Conservation (phyloP, 306 rosid genomes). For the Medicago ruthenica region DNA sequence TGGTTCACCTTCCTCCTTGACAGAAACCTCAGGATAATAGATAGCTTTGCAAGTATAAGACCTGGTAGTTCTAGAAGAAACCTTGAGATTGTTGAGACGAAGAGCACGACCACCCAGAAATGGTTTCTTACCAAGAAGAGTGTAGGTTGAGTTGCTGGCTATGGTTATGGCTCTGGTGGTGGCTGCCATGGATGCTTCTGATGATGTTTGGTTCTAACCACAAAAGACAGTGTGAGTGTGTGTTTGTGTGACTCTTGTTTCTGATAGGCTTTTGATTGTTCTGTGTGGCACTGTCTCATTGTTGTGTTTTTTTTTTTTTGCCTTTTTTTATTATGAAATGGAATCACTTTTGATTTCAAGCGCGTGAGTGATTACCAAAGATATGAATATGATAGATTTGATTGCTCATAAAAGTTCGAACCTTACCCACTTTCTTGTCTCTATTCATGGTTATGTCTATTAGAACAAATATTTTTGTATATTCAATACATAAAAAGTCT, state of each 20-base stretch:
- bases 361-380: background rate
- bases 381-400: too few relatives aligned
- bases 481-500: too few relatives aligned
- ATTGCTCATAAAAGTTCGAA: background rate
- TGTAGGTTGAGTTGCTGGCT: conserved; percentile 56
- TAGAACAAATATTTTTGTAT: too few relatives aligned
- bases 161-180: conserved; percentile 73
- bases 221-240: background rate
- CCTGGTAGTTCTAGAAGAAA: conserved; percentile 43
- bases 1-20: conserved; percentile 80
- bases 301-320: background rate
- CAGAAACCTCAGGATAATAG: conserved; percentile 69
- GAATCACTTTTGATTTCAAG: background rate
- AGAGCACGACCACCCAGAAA: conserved; percentile 35
- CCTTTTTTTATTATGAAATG: background rate
- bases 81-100: conserved; percentile 44
- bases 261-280: conserved; percentile 37
- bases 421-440: background rate
- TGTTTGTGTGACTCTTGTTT: background rate
- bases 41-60: conserved; percentile 71
- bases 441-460: background rate
- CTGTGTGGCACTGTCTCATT: conserved; percentile 28
- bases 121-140: conserved; percentile 51
- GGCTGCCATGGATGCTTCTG: conserved; percentile 67
- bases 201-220: background rate